Evolutionary conservation across 2,329 filamentous ascomycete species (phyloP), one percentile per base, ranked within the genome.

Genomic region (Dothistroma pini): DNA sequence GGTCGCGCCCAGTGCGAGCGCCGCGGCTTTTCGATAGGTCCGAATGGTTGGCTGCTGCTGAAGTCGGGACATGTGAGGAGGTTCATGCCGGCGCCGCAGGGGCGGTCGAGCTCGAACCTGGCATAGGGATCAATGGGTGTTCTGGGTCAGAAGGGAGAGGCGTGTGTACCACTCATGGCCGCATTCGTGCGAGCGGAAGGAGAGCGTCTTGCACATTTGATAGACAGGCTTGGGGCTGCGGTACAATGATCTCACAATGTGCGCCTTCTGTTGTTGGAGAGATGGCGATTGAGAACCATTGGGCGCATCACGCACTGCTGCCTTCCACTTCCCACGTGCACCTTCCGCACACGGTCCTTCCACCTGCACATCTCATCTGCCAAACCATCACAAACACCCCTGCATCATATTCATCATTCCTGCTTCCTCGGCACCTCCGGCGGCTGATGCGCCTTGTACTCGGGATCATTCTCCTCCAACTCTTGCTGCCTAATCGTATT

Each of bases 401-500:
- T 12, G 34, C 16, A 19, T 44, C 41, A 29, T 4, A 25, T 25
- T 31, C 21, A 54, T 47, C 31, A 52, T 25, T 34, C 38, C 60
- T 50, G 53, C 50, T 21, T 57, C 44, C 25, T 54, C 16, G 38
- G 25, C 41, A 56, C 34, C 34, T 57, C 56, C 54, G 65, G 65
- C 47, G 65, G 62, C 57, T 64, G 59, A 55, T 62, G 58, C 19
- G 62, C 59, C 51, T 50, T 50, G 56, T 70, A 71, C 49, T 72
- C 70, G 22, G 67, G 67, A 59, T 81, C 80, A 58, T 78, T 78
- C 55, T 81, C 80, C 55, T 78, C 77, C 22, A 77, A 69, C 11
- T 80, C 80, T 63, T 79, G 76, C 67, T 82, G 81, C 61, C 81
- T 78, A 57, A 96, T 96, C 1, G 90, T 85, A 74, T 89, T 84